These are phyloP conservation scores for Hyaloscypha hepaticicola DNA, from an alignment of 495 filamentous ascomycete genomes.

Conservation along the genomic window DNA sequence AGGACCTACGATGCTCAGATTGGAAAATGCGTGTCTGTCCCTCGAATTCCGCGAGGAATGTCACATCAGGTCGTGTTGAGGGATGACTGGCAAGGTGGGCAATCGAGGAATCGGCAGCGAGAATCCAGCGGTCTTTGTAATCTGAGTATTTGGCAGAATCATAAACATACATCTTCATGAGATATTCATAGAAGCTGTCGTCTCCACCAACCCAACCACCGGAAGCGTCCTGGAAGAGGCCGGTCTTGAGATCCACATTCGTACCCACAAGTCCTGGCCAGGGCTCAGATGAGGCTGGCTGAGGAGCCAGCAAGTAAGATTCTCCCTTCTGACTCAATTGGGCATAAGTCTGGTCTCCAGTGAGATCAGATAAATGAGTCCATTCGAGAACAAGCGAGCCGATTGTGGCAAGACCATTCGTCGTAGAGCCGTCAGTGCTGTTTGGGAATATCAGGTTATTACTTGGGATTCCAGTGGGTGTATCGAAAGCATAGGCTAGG, in stretches of 20 bases:
- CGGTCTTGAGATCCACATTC: conserved; percentile 60
- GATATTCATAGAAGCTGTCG: conserved; percentile 89
- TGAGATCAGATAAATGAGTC: conserved; percentile 78
- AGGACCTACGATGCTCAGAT: conserved; percentile 54
- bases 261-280: conserved; percentile 79
- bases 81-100: conserved; percentile 73
- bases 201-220: conserved; percentile 81
- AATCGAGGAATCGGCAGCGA: conserved; percentile 76
- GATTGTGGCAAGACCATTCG: conserved; percentile 69
- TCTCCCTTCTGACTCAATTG: conserved; percentile 66
- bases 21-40: conserved; percentile 46
- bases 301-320: conserved; percentile 67
- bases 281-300: conserved; percentile 61
- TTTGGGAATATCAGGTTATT: conserved; percentile 65
- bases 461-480: conserved; percentile 70
- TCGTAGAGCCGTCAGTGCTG: conserved; percentile 41
- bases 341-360: conserved; percentile 64
- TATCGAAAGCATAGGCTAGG: conserved; percentile 77
- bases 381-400: conserved; percentile 82
- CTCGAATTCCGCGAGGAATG: conserved; percentile 68
- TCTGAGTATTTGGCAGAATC: conserved; percentile 60
- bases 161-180: conserved; percentile 93
- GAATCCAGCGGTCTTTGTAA: conserved; percentile 74
- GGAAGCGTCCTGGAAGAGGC: conserved; percentile 61
- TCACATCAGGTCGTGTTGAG: conserved; percentile 64